These are phyloP conservation scores for Ceratocystis harringtonii DNA, from an alignment of 2,329 filamentous ascomycete species.

Conservation along the genomic window DNA sequence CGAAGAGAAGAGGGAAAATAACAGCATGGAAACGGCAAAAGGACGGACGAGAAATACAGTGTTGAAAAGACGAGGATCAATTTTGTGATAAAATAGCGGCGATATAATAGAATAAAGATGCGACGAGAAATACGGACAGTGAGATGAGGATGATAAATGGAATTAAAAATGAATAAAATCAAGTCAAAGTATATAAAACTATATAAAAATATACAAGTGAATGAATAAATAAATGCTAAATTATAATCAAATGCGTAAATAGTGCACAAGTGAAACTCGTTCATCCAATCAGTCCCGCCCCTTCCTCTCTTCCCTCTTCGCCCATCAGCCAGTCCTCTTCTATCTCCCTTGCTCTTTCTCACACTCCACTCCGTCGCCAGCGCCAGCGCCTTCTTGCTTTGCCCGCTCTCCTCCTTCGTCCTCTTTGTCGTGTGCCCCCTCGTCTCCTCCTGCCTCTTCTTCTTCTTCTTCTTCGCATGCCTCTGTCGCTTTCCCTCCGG, in stretches of 20 bases:
- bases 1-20: neutral
- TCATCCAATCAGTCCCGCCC: neutral
- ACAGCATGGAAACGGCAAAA: neutral
- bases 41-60: neutral
- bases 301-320: neutral
- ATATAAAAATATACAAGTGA: neutral
- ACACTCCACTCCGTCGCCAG: neutral
- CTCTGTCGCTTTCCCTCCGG: neutral
- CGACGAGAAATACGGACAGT: neutral
- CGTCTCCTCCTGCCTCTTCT: neutral
- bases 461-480: neutral
- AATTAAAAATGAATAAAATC: neutral
- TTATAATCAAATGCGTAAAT: neutral
- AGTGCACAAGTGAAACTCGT: constrained; percentile 2
- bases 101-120: neutral
- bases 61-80: neutral
- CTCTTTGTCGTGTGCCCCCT: no score
- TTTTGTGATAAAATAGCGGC: neutral
- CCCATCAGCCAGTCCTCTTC: neutral
- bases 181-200: neutral
- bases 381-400: neutral
- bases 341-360: no score
- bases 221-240: neutral
- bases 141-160: neutral
- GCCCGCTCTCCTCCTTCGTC: neutral